These are phyloP conservation scores for Aurantiochytrium sp. DNA, from an alignment of 108 stramenopile species.

Conservation along the genomic window DNA sequence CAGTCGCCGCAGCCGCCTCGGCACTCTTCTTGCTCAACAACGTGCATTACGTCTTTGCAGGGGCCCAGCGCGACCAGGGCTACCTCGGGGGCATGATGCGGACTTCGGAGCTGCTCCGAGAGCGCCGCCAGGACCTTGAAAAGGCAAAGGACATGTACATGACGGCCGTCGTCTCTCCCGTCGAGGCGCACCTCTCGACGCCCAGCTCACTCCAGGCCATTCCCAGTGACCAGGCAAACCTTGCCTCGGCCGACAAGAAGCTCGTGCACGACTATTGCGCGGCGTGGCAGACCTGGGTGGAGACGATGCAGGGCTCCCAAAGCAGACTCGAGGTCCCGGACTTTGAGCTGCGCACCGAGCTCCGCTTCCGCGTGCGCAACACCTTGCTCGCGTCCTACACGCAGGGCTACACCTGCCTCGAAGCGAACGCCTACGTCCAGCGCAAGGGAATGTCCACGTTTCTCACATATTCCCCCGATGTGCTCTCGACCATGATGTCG, in stretches of 20 bases:
- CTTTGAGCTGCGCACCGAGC: slow-evolving; percentile 27
- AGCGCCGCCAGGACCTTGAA: neutral
- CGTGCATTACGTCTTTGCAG: neutral
- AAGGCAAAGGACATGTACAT: neutral
- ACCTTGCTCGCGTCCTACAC: neutral
- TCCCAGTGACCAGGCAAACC: too few species aligned
- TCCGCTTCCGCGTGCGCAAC: neutral
- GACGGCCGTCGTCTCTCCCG: neutral
- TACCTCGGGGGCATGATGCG: neutral
- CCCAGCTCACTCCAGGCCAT: neutral
- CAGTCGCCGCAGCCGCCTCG: neutral
- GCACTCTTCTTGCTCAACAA: neutral
- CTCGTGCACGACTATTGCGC: neutral
- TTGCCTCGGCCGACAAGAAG: neutral
- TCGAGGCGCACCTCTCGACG: neutral
- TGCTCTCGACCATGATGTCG: neutral
- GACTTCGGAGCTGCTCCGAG: neutral
- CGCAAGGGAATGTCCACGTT: neutral
- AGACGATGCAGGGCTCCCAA: neutral
- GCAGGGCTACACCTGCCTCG: neutral
- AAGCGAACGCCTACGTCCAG: neutral
- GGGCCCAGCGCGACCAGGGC: neutral
- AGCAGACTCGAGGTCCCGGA: neutral
- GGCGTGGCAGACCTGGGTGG: neutral
- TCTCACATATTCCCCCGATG: neutral